phyloP scores from a whole-genome alignment of 2,329 filamentous ascomycete species.

The Massarina eburnea region DNA sequence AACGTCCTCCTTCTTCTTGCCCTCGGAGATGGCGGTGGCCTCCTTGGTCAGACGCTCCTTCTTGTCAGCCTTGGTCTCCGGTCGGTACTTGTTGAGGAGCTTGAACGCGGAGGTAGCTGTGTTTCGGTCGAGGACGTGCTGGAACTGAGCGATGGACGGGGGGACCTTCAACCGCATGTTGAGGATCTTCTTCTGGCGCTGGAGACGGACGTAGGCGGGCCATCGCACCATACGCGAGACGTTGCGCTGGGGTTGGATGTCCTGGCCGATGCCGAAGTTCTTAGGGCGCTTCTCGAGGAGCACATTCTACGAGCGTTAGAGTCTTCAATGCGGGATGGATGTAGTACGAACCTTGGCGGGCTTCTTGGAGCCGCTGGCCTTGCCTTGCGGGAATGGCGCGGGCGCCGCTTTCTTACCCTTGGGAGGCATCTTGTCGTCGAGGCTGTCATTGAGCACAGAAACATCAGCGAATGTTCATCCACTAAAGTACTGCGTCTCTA shows the following conservation, averaged over 20 bases:
- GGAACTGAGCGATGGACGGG: conserved; percentile 95
- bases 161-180: conserved; percentile 98
- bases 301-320: conserved; percentile 72
- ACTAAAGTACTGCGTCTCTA: conserved; percentile 54
- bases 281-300: conserved; percentile 97
- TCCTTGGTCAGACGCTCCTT: conserved; percentile 99
- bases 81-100: conserved; percentile 99
- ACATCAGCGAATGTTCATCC: conserved; percentile 85
- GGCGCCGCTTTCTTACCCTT: conserved; percentile 99
- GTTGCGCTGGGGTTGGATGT: conserved; percentile 78
- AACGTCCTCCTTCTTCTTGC: conserved; percentile 99
- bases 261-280: conserved; percentile 99
- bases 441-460: conserved; percentile 99
- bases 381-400: conserved; percentile 68
- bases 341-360: conserved; percentile 78
- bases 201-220: conserved; percentile 92
- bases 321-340: conserved; percentile 7
- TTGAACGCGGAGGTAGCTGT: conserved; percentile 95
- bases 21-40: conserved; percentile 95
- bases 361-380: conserved; percentile 87
- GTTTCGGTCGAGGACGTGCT: conserved; percentile 72
- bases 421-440: conserved; percentile 60
- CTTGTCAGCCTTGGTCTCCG: conserved; percentile 99
- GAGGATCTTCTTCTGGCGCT: conserved; percentile 94
- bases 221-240: conserved; percentile 85